Percentiles rank a stretch among this genome's conserved stretches.
Evolutionary conservation across 2,329 filamentous ascomycete genomes (phyloP).

Genomic region (Cladophialophora chaetospira): DNA sequence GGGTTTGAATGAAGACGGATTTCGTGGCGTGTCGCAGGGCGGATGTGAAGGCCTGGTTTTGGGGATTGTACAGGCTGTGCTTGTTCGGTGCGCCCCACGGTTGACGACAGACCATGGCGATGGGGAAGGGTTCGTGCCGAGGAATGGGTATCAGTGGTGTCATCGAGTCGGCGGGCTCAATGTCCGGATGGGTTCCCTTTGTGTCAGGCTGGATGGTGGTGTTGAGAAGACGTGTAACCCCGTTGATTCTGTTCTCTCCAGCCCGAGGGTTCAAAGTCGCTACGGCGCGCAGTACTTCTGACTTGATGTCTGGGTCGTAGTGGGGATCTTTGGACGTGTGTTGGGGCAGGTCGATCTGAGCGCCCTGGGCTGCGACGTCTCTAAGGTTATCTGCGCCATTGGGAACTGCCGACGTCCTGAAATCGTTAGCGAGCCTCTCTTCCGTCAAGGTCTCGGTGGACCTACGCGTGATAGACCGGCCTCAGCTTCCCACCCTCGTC

Average conservation of each 20-base stretch:
- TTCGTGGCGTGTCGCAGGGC: conserved; percentile 65
- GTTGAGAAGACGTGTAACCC: conserved; percentile 68
- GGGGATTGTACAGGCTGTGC: conserved; percentile 63
- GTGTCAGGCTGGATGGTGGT: conserved; percentile 58
- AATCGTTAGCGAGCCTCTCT: conserved; percentile 8
- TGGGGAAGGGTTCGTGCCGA: conserved; percentile 61
- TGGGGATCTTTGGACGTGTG: conserved; percentile 62
- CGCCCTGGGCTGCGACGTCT: conserved; percentile 25
- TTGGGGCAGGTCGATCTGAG: conserved; percentile 47
- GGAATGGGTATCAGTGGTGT: conserved; percentile 65
- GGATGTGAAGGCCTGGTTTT: conserved; percentile 75
- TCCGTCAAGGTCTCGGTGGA: not conserved
- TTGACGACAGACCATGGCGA: conserved; percentile 69
- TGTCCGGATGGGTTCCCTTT: conserved; percentile 56
- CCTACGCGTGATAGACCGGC: conserved; percentile 24
- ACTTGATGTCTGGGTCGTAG: conserved; percentile 63
- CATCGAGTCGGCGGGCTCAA: conserved; percentile 57
- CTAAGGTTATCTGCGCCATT: conserved; percentile 20
- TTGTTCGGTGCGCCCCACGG: conserved; percentile 68
- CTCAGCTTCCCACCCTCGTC: conserved; percentile 23
- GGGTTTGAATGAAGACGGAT: conserved; percentile 75
- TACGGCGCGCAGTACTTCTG: conserved; percentile 65
- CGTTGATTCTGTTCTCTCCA: conserved; percentile 58
- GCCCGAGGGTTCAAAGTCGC: conserved; percentile 54
- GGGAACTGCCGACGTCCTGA: conserved; percentile 14